A percentile compares a stretch with the other conserved stretches of the same genome.
Evolutionary conservation across 768 basidiomycete species (phyloP).

Genomic region (Trametes cinnabarina): DNA sequence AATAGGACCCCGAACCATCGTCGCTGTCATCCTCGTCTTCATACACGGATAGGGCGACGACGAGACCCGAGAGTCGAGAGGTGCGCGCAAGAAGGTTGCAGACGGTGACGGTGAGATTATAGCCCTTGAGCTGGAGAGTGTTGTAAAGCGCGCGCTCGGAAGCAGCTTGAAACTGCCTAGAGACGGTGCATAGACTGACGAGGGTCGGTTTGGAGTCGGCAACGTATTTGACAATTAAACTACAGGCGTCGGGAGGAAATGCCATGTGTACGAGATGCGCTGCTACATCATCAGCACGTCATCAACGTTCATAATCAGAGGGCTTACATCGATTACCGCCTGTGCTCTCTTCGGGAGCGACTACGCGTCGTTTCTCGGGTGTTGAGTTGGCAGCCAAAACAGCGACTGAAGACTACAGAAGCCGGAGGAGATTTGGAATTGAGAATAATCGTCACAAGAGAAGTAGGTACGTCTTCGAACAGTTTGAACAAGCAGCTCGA

Average conservation of each 20-base stretch:
- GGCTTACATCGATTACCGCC: neutral
- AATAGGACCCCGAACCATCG: constrained; percentile 19
- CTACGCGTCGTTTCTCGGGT: neutral
- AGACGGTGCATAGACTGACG: constrained; percentile 56
- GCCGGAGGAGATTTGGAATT: no score
- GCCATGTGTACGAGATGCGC: constrained; percentile 43
- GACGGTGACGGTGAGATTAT: constrained; percentile 39
- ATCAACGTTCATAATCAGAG: neutral
- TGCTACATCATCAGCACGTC: neutral
- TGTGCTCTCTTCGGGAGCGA: neutral
- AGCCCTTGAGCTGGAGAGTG: constrained; percentile 47
- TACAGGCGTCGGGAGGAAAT: constrained; percentile 57
- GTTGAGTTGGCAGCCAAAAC: no score
- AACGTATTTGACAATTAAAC: constrained; percentile 53
- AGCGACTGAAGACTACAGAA: no score
- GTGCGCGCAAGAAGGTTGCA: constrained; percentile 47
- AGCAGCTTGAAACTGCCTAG: constrained; percentile 49
- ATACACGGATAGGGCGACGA: constrained; percentile 54
- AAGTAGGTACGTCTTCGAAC: no score
- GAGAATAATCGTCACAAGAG: neutral
- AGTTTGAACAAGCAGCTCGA: no score
- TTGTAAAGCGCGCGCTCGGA: constrained; percentile 62
- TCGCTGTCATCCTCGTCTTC: constrained; percentile 34
- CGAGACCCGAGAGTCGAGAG: constrained; percentile 48
- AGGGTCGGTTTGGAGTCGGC: constrained; percentile 49